Base-by-base conservation (phyloP, 1,284 basidiomycete species). In the Ustilago sp. region DNA sequence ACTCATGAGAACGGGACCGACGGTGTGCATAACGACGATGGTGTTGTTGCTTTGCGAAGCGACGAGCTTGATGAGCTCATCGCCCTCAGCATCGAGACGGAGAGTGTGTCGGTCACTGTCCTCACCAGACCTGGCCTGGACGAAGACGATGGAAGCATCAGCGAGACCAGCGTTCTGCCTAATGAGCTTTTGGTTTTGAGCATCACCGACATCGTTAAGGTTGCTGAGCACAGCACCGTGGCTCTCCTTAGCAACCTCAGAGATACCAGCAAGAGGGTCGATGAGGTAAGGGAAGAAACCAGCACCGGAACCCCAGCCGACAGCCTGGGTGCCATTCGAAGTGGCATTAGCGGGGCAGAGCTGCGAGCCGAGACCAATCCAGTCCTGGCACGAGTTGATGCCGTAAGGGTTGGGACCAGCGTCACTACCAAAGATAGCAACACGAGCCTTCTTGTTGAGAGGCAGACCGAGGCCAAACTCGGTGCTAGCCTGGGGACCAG, bases 11-110 rank as follows among this genome's bases (percentile, higher is more conserved):
- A 81, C 74, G 39, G 74, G 66, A 11, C 65, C 63, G 52, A 71
- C 74, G 58, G 90, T 90, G 86, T 95, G 91, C 28, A 92, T 89
- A 39, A 95, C 89, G 17, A 95, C 93, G 52, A 95, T 90, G 0
- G 93, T 94, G 87, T 95, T 94, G 79, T 89, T 89, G 79, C 82
- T 82, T 31, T 75, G 72, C 11, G 77, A 68, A 3, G 87, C 85
- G 23, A 87, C 85, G 7, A 17, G 85, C 86, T 32, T 87, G 83
- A 65, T 83, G 8, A 87, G 45, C 84, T 86, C 52, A 79, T 86
- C 35, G 79, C 86, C 59, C 17, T 83, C 83, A 13, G 84, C 80
- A 56, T 86, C 85, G 32, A 88, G 79, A 28, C 76, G 35, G 9
- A 88, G 77, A 23, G 85, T 75, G n/a, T 83, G 80, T 13, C 87